Conservation (phyloP, 2,329 filamentous ascomycete species). For the Coleophoma eucalyptorum region DNA sequence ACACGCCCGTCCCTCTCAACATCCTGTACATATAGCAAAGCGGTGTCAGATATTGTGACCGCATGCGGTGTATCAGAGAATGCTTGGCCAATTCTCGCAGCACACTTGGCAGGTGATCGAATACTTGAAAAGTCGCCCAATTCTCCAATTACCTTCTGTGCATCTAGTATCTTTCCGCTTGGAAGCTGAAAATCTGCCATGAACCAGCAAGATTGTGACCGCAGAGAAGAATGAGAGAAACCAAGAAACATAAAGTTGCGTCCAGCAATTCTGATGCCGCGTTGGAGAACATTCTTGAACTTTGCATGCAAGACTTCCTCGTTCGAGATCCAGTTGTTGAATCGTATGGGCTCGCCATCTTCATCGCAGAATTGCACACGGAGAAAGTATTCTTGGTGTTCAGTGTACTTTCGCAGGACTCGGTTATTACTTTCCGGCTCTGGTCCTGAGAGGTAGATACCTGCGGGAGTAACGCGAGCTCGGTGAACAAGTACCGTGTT, state of each 20-base stretch:
- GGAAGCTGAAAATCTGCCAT: slow-evolving; percentile 41
- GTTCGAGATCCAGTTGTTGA: slow-evolving; percentile 47
- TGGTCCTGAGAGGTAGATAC: slow-evolving; percentile 54
- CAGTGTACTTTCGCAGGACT: slow-evolving; percentile 62
- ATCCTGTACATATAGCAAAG: slow-evolving; percentile 40
- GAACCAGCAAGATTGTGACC: slow-evolving; percentile 69
- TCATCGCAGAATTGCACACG: slow-evolving; percentile 74
- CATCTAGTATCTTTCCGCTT: slow-evolving; percentile 26
- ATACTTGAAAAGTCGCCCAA: slow-evolving; percentile 49
- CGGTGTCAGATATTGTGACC: slow-evolving; percentile 38
- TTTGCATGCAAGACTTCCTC: slow-evolving; percentile 49
- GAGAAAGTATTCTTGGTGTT: slow-evolving; percentile 59
- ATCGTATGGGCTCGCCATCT: slow-evolving; percentile 59
- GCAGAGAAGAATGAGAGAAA: slow-evolving; percentile 75
- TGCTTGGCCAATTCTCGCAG: slow-evolving; percentile 57
- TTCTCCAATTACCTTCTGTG: slow-evolving; percentile 35
- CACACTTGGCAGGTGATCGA: slow-evolving; percentile 50
- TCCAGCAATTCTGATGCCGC: slow-evolving; percentile 61
- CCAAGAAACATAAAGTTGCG: slow-evolving; percentile 64
- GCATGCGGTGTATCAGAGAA: slow-evolving; percentile 73
- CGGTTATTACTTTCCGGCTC: slow-evolving; percentile 67
- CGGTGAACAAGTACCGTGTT: slow-evolving; percentile 22
- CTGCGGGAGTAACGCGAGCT: slow-evolving; percentile 51
- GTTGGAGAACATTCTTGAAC: slow-evolving; percentile 55
- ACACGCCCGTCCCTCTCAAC: slow-evolving; percentile 50